These are phyloP conservation scores for Cryptomeria japonica DNA, from an alignment of 75 land plant species.

Conservation along the genomic window DNA sequence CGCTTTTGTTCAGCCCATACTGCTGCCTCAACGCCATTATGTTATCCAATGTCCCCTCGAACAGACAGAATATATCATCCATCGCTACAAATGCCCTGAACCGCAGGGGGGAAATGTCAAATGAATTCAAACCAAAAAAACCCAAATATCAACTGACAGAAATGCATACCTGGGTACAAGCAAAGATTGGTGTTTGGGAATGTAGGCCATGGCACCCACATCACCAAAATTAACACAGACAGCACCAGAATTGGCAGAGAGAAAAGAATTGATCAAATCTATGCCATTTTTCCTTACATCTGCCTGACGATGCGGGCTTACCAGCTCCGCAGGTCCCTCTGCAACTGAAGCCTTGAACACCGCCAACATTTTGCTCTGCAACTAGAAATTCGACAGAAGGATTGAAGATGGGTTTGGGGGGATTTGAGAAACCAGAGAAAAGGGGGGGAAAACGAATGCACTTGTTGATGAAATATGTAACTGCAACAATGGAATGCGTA, in stretches of 20 bases:
- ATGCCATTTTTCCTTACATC: constrained; percentile 23
- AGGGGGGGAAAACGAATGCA: no score
- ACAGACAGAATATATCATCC: constrained; percentile 80
- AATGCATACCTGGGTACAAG: constrained; percentile 36
- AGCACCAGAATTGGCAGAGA: constrained; percentile 20
- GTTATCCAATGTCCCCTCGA: constrained; percentile 82
- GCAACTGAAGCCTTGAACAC: constrained; percentile 32
- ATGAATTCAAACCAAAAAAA: no score
- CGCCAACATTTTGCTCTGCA: constrained; percentile 32
- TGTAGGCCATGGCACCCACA: constrained; percentile 32
- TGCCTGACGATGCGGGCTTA: constrained; percentile 15
- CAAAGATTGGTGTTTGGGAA: constrained; percentile 28
- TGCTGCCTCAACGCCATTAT: constrained; percentile 70
- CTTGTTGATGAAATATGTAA: no score
- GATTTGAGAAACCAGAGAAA: no score
- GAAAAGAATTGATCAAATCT: constrained; percentile 26
- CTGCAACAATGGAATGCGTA: no score
- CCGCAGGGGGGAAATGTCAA: no score
- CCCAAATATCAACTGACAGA: no score
- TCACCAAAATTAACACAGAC: constrained; percentile 25
- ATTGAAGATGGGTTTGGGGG: no score
- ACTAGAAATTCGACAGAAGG: background rate
- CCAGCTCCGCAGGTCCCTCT: constrained; percentile 33
- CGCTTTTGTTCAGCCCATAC: constrained; percentile 76
- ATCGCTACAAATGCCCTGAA: background rate